Evolutionary conservation across 345 rosid genomes (phyloP).

Genomic region (Microcos paniculata): DNA sequence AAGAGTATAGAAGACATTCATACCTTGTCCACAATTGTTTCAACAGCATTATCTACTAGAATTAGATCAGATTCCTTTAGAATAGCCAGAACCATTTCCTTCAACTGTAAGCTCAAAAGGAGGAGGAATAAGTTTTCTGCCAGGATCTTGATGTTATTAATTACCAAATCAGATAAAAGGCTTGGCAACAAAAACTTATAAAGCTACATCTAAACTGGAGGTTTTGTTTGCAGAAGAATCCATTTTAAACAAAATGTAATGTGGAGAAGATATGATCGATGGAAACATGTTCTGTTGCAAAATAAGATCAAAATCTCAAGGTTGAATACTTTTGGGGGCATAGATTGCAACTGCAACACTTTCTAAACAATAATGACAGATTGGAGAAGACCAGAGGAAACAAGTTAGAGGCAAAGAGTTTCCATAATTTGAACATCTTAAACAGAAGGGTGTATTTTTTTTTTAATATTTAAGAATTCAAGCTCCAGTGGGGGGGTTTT

Average conservation of each 20-base stretch:
- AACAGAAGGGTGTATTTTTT: too few relatives aligned
- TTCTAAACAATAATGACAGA: too few relatives aligned
- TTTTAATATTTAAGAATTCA: too few relatives aligned
- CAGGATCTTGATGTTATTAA: not conserved
- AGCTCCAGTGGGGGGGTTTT: too few relatives aligned
- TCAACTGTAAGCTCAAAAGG: not conserved
- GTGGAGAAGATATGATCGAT: not conserved
- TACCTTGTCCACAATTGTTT: constrained; percentile 32
- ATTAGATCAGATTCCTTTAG: not conserved
- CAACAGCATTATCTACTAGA: constrained; percentile 17
- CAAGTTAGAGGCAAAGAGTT: not conserved
- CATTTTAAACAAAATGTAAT: not conserved
- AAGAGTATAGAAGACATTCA: not conserved
- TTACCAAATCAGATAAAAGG: not conserved
- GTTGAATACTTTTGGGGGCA: too few relatives aligned
- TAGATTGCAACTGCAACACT: too few relatives aligned
- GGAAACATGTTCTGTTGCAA: not conserved
- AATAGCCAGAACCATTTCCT: constrained; percentile 13
- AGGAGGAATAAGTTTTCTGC: not conserved
- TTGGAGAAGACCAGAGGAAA: too few relatives aligned
- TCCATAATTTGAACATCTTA: not conserved
- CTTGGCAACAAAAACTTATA: not conserved
- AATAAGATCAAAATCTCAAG: too few relatives aligned
- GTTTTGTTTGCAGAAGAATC: not conserved
- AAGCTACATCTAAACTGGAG: not conserved